These are phyloP conservation scores for Flueggea neowawraea DNA, from an alignment of 441 rosid species.

Conservation along the genomic window DNA sequence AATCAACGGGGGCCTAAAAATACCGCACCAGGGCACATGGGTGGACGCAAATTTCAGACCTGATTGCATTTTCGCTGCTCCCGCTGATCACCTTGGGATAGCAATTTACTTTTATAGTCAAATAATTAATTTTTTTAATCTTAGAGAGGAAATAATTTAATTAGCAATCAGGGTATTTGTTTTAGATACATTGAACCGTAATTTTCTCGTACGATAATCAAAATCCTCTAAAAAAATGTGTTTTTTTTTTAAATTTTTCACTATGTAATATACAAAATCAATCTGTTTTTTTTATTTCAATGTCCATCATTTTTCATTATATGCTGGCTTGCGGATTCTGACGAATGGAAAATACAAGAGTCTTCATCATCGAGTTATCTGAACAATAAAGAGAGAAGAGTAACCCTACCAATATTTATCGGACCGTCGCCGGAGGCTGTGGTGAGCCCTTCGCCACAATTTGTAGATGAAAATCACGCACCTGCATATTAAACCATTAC, in stretches of 20 bases:
- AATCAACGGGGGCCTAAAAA: slow-evolving; percentile 13
- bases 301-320: too few species aligned
- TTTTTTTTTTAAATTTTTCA: too few species aligned
- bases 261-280: too few species aligned
- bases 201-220: too few species aligned
- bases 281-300: too few species aligned
- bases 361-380: slow-evolving; percentile 3
- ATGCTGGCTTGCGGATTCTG: background rate
- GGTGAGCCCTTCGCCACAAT: slow-evolving; percentile 6
- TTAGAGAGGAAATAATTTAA: too few species aligned
- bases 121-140: too few species aligned
- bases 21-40: slow-evolving; percentile 14
- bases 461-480: background rate
- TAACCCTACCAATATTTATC: slow-evolving; percentile 9
- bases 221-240: too few species aligned
- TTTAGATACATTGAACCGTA: too few species aligned
- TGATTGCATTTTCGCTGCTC: slow-evolving; percentile 2
- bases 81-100: slow-evolving; percentile 9
- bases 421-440: slow-evolving; percentile 13
- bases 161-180: too few species aligned
- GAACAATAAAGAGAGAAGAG: slow-evolving; percentile 11
- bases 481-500: slow-evolving; percentile 2
- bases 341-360: slow-evolving; percentile 18
- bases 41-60: slow-evolving; percentile 7
- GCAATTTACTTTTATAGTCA: background rate